Base-by-base conservation (phyloP, 257 asterid genomes). In the Primulina tabacum region DNA sequence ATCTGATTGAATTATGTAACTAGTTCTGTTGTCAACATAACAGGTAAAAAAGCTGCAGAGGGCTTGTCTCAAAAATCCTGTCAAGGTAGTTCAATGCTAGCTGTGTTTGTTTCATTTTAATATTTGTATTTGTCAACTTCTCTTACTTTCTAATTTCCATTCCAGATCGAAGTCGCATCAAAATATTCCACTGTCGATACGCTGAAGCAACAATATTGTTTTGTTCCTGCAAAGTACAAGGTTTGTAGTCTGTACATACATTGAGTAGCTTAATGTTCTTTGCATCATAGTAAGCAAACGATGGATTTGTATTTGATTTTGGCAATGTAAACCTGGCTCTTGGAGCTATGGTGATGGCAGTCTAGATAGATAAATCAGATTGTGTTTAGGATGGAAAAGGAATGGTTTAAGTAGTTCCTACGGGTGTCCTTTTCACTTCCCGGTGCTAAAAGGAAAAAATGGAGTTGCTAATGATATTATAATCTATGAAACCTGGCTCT, bases 161-260 rank as follows among this genome's bases (percentile, higher is more conserved):
- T 75, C 43, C 83, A 93, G 97, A 89, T 93, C 67, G 97, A 93
- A 88, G 92, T 90, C 72, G 81, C 91, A 57, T 74, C 95, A 8
- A 93, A 93, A 67, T 93, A 90, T 77, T 89, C 99, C 38, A 93
- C 99, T 1, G 99, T 93, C 30, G 96, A 93, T 78, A 90, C 97
- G 1, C 77, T 92, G 66, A 92, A 86, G 81, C 97, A 92, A 68
- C 97, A 89, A 65, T 89, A 81, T 81, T 64, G 82, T 60, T 89
- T 92, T 76, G 77, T 89, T 75, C 97, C 98, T 67, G 97, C 96
- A 40, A 90, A 89, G 78, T 64, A 85, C 81, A 89, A 93, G 96
- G 97, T 93, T 47, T 60, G 74, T 55, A 52, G 97, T 89, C 55
- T 60, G 74, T 55, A 52, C 60, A 72, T 55, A 52, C 57, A 65